These are phyloP conservation scores for Claviceps paspali DNA, from an alignment of 2,329 filamentous ascomycete genomes.

Conservation along the genomic window DNA sequence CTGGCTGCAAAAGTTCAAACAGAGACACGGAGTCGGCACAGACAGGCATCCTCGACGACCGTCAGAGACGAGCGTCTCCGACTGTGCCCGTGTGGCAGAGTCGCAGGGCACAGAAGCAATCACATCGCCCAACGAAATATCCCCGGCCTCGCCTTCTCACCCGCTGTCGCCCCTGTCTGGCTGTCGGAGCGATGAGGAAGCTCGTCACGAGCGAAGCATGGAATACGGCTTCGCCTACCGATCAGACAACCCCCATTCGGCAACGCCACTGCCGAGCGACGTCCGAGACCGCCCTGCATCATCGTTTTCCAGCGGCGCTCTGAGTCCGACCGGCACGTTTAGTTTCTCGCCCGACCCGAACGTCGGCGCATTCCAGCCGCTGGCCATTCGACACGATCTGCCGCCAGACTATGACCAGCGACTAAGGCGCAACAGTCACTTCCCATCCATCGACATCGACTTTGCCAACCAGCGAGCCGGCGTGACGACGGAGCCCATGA, in stretches of 20 bases:
- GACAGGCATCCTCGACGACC: constrained; percentile 38
- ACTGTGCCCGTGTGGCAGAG: constrained; percentile 40
- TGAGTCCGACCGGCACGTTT: constrained; percentile 63
- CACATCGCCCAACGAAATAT: constrained; percentile 42
- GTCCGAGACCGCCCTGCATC: constrained; percentile 25
- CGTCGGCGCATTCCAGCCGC: constrained; percentile 43
- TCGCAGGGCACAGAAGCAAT: constrained; percentile 3
- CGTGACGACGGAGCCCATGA: constrained; percentile 26
- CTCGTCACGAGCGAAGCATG: constrained; percentile 30
- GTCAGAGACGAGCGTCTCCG: constrained; percentile 56
- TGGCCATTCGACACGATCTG: constrained; percentile 18
- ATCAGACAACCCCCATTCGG: constrained; percentile 19
- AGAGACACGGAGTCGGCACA: constrained; percentile 53
- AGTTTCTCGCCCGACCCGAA: constrained; percentile 61
- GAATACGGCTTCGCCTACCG: constrained; percentile 20
- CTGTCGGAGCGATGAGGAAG: constrained; percentile 53
- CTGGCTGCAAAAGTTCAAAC: constrained; percentile 94
- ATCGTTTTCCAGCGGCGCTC: constrained; percentile 54
- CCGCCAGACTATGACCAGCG: constrained; percentile 53
- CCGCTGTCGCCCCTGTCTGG: constrained; percentile 55
- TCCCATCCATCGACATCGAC: constrained; percentile 56
- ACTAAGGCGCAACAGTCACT: constrained; percentile 61
- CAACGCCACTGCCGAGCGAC: constrained; percentile 18
- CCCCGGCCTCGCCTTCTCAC: constrained; percentile 56
- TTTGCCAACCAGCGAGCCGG: constrained; percentile 28